These are phyloP conservation scores for Aspergillus neoniger DNA, from an alignment of 2,329 filamentous ascomycete genomes.

Conservation along the genomic window DNA sequence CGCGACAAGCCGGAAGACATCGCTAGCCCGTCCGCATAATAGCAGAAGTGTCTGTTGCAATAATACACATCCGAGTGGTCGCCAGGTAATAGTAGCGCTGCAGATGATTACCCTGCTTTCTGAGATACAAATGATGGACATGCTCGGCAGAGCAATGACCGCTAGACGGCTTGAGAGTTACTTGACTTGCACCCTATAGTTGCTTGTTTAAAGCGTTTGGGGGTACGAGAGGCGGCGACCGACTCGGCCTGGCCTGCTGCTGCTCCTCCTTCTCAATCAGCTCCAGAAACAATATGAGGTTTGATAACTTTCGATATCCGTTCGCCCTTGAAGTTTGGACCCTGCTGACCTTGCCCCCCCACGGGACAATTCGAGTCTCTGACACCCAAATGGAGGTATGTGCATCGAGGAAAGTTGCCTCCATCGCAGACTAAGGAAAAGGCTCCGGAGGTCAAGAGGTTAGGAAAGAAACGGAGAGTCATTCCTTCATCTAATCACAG, in stretches of 20 bases:
- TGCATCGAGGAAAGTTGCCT: constrained; percentile 19
- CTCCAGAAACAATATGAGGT: background rate
- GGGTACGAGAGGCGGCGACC: constrained; percentile 1
- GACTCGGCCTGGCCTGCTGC: background rate
- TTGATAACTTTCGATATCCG: constrained; percentile 10
- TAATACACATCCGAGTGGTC: background rate
- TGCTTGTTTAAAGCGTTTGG: constrained; percentile 14
- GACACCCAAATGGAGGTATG: constrained; percentile 14
- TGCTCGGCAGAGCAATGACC: constrained; percentile 12
- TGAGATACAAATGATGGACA: background rate
- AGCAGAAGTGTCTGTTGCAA: background rate
- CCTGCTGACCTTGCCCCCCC: constrained; percentile 21
- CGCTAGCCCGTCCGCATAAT: background rate
- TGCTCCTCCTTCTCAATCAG: background rate
- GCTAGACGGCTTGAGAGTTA: constrained; percentile 8
- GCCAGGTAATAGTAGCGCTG: background rate
- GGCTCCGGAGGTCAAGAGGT: background rate
- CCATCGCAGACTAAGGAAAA: background rate
- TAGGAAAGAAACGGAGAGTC: background rate
- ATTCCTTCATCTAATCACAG: constrained; percentile 21
- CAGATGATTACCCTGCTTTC: background rate
- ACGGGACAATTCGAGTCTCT: constrained; percentile 6
- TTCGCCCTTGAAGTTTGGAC: constrained; percentile 12
- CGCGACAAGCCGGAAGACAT: background rate
- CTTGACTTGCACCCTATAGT: constrained; percentile 12